Percentiles rank a stretch among this genome's conserved stretches.
Evolutionary conservation across 2,329 filamentous ascomycete genomes (phyloP).

Genomic region (Aspergillus pseudoviridinutans): DNA sequence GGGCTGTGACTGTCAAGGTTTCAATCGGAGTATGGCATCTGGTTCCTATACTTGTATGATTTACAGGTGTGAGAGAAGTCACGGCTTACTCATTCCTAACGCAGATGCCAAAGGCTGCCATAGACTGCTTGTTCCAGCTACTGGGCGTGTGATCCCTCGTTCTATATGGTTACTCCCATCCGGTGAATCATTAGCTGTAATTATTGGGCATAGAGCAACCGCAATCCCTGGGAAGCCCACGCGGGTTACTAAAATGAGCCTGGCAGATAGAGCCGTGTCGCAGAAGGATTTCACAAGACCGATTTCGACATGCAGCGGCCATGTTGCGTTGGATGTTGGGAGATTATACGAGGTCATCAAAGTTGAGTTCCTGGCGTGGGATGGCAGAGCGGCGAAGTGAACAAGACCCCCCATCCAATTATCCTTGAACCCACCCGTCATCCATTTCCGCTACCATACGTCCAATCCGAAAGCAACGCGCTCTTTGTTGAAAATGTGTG

Average conservation of each 20-base stretch:
- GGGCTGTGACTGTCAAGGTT: background rate
- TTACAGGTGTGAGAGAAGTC: background rate
- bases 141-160: background rate
- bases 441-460: background rate
- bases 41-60: background rate
- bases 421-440: background rate
- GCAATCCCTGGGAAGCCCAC: background rate
- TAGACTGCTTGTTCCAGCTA: background rate
- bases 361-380: background rate
- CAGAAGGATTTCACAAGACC: background rate
- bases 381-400: background rate
- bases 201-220: background rate
- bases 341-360: background rate
- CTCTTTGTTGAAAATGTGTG: conserved; percentile 26
- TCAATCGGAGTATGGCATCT: background rate
- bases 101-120: background rate
- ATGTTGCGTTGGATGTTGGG: background rate
- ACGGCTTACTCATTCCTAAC: background rate
- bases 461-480: background rate
- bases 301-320: background rate
- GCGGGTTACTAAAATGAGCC: background rate
- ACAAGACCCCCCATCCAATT: background rate
- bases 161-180: background rate
- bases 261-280: background rate
- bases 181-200: background rate